phyloP scores from a whole-genome alignment of 2,329 filamentous ascomycete genomes.

The Magnaporthiopsis rhizophila region DNA sequence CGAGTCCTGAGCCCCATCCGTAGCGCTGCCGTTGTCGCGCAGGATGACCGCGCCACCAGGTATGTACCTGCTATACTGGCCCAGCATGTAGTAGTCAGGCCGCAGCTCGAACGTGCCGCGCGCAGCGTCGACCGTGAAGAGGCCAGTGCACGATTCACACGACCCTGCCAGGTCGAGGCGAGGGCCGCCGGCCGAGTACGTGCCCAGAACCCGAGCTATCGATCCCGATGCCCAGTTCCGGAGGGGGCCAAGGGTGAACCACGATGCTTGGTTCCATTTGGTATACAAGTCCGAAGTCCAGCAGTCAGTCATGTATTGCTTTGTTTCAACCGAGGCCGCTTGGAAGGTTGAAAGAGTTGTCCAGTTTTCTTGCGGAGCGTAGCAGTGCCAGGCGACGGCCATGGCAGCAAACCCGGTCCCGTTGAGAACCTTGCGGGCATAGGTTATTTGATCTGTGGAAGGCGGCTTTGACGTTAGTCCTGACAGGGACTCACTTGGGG shows the following conservation, averaged over 20 bases:
- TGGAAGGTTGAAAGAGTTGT: conserved; percentile 30
- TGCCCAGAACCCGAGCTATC: conserved; percentile 36
- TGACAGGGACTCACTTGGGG: no score
- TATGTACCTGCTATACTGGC: conserved; percentile 42
- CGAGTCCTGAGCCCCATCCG: conserved; percentile 25
- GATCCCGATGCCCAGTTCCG: conserved; percentile 39
- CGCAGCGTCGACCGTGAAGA: conserved; percentile 46
- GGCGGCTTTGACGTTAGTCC: background rate
- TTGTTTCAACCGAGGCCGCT: conserved; percentile 26
- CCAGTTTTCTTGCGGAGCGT: conserved; percentile 28
- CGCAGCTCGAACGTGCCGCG: conserved; percentile 34
- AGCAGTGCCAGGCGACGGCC: conserved; percentile 34
- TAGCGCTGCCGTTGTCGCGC: conserved; percentile 33
- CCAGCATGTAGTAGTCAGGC: conserved; percentile 45
- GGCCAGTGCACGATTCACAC: conserved; percentile 38
- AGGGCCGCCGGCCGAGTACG: conserved; percentile 33
- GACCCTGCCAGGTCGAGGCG: conserved; percentile 29
- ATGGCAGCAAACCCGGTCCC: conserved; percentile 22
- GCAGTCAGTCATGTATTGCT: conserved; percentile 43
- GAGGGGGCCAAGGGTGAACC: conserved; percentile 40
- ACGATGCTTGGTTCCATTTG: conserved; percentile 27
- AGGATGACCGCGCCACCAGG: conserved; percentile 35
- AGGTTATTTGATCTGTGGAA: conserved; percentile 21
- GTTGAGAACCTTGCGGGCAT: conserved; percentile 30
- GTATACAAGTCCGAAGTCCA: conserved; percentile 28